Evolutionary conservation across 2,329 filamentous ascomycete species (phyloP).

Genomic region (Didymella pomorum): DNA sequence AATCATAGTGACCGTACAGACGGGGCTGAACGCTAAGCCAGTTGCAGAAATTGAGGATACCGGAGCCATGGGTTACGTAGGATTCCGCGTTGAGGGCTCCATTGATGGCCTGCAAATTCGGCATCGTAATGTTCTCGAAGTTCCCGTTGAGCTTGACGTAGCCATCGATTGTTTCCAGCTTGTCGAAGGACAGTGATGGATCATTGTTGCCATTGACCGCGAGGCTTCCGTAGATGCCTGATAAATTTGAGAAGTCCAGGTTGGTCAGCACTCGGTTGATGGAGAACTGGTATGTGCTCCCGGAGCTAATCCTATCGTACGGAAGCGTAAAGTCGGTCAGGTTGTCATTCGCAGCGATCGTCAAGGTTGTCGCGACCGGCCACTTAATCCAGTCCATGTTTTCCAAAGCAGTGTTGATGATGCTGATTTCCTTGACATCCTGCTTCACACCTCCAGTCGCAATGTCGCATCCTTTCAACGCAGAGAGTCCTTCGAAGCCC

Average conservation of each 20-base stretch:
- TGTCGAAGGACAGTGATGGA: slow-evolving; percentile 19
- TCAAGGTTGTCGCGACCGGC: slow-evolving; percentile 27
- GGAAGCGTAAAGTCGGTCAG: slow-evolving; percentile 24
- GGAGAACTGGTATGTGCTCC: slow-evolving; percentile 24
- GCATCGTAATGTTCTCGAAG: slow-evolving; percentile 35
- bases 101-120: slow-evolving; percentile 21
- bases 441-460: slow-evolving; percentile 15
- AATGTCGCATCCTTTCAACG: slow-evolving; percentile 21
- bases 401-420: slow-evolving; percentile 28
- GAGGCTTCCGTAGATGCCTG: slow-evolving; percentile 28
- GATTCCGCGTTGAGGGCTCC: slow-evolving; percentile 30
- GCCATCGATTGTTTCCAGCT: slow-evolving; percentile 29
- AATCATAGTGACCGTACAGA: slow-evolving; percentile 28
- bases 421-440: slow-evolving; percentile 28
- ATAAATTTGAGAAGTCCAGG: slow-evolving; percentile 22
- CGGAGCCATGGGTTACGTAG: slow-evolving; percentile 2
- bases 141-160: slow-evolving; percentile 27
- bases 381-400: slow-evolving; percentile 34
- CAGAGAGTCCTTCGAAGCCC: slow-evolving; percentile 21
- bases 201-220: slow-evolving; percentile 22
- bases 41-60: slow-evolving; percentile 28
- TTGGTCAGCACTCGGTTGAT: slow-evolving; percentile 21
- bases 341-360: slow-evolving; percentile 28
- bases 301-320: slow-evolving; percentile 26
- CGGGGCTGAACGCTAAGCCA: slow-evolving; percentile 17